Evolutionary conservation across 805 yeast genomes (phyloP).

Genomic region (Dipodascopsis tothii): DNA sequence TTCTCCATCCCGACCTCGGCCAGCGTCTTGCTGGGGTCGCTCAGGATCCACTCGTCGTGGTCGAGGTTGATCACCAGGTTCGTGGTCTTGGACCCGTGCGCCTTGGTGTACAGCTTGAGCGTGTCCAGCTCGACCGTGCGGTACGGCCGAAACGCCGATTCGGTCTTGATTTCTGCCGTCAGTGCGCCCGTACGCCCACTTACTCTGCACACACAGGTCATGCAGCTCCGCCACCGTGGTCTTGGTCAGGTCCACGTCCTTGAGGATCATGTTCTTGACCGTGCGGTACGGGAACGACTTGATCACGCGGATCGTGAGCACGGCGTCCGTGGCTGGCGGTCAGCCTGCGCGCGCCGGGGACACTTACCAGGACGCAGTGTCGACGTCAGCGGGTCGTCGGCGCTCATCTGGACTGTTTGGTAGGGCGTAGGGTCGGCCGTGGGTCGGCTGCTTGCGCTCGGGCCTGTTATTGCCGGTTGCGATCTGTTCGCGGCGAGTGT

Average conservation of each 20-base stretch:
- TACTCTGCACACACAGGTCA: slow-evolving; percentile 39
- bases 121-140: slow-evolving; percentile 48
- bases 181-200: slow-evolving; percentile 2
- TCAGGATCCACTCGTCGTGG: slow-evolving; percentile 66
- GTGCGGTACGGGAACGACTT: slow-evolving; percentile 90
- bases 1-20: slow-evolving; percentile 58
- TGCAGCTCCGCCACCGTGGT: slow-evolving; percentile 62
- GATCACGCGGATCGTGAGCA: slow-evolving; percentile 75
- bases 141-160: slow-evolving; percentile 73
- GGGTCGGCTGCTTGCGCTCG: no score
- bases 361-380: slow-evolving; percentile 57
- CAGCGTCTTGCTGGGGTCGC: slow-evolving; percentile 37
- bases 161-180: slow-evolving; percentile 38
- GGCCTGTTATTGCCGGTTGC: no score
- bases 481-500: no score
- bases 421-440: no score
- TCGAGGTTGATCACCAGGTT: slow-evolving; percentile 86
- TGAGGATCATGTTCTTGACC: slow-evolving; percentile 65
- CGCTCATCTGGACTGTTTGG: background rate
- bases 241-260: slow-evolving; percentile 58
- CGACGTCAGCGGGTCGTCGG: slow-evolving; percentile 71
- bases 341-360: background rate
- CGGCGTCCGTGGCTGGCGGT: slow-evolving; percentile 41
- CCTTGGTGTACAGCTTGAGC: slow-evolving; percentile 82
- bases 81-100: slow-evolving; percentile 90